These are phyloP conservation scores for Croton setiger DNA, from an alignment of 441 rosid species.

Conservation along the genomic window DNA sequence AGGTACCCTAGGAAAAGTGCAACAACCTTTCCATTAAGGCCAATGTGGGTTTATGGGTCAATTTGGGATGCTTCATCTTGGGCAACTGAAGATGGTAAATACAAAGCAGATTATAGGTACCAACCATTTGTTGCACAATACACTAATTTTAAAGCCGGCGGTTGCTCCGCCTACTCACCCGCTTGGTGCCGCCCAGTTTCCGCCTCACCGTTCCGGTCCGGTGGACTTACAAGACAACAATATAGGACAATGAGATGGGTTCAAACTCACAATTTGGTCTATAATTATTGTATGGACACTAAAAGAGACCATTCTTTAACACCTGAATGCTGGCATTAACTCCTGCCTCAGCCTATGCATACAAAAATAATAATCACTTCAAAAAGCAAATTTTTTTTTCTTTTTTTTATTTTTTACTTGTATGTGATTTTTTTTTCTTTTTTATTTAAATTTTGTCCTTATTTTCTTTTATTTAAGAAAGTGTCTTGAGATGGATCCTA, in stretches of 20 bases:
- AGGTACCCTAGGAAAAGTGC: conserved; percentile 84
- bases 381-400: background rate
- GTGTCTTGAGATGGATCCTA: conserved; percentile 38
- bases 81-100: conserved; percentile 94
- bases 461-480: conserved; percentile 10
- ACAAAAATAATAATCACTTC: too few species aligned
- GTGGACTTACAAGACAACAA: conserved; percentile 68
- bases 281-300: conserved; percentile 70
- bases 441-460: background rate
- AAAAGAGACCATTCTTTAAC: conserved; percentile 78
- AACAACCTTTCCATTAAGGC: conserved; percentile 77
- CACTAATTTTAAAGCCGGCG: conserved; percentile 64
- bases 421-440: conserved; percentile 10
- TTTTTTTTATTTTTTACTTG: conserved; percentile 15
- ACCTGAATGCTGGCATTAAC: conserved; percentile 70
- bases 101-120: conserved; percentile 88
- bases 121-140: conserved; percentile 82
- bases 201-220: conserved; percentile 66
- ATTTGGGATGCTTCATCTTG: conserved; percentile 98
- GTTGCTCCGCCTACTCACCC: conserved; percentile 76
- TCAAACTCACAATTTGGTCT: conserved; percentile 60
- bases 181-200: conserved; percentile 58
- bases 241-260: conserved; percentile 74
- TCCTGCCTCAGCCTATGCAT: background rate
- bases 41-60: conserved; percentile 97